These are phyloP conservation scores for Alternaria metachromatica DNA, from an alignment of 2,329 filamentous ascomycete genomes.

Conservation along the genomic window DNA sequence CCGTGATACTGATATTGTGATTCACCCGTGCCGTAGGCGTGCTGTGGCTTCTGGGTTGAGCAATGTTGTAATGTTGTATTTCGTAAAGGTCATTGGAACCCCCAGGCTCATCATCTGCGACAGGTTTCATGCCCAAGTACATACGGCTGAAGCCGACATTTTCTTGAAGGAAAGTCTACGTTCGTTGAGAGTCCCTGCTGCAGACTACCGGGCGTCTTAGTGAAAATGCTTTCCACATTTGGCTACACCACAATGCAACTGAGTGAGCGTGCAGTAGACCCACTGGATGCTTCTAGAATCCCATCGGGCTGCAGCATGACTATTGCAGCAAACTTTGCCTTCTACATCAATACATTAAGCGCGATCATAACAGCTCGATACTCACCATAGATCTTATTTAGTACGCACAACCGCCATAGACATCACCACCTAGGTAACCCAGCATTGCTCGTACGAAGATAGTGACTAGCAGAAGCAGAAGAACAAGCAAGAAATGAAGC, in stretches of 20 bases:
- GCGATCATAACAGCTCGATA: background rate
- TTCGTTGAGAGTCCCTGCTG: background rate
- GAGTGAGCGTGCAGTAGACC: background rate
- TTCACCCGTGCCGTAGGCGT: background rate
- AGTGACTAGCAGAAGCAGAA: background rate
- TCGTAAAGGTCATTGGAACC: background rate
- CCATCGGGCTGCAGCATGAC: background rate
- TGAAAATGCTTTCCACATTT: background rate
- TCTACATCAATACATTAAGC: background rate
- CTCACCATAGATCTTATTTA: background rate
- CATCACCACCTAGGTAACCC: background rate
- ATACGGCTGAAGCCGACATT: background rate
- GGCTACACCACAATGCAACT: background rate
- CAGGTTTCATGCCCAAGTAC: background rate
- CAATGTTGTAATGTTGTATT: background rate
- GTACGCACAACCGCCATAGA: background rate
- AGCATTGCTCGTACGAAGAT: background rate
- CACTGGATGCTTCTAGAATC: background rate
- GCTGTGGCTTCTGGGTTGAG: background rate
- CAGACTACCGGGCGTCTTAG: background rate
- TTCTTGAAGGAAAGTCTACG: background rate
- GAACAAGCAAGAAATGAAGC: background rate
- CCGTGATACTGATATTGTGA: background rate
- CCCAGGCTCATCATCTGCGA: background rate
- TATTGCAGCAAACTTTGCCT: background rate